These are phyloP conservation scores for Rutstroemia sp. DNA, from an alignment of 2,329 filamentous ascomycete genomes.

Conservation along the genomic window DNA sequence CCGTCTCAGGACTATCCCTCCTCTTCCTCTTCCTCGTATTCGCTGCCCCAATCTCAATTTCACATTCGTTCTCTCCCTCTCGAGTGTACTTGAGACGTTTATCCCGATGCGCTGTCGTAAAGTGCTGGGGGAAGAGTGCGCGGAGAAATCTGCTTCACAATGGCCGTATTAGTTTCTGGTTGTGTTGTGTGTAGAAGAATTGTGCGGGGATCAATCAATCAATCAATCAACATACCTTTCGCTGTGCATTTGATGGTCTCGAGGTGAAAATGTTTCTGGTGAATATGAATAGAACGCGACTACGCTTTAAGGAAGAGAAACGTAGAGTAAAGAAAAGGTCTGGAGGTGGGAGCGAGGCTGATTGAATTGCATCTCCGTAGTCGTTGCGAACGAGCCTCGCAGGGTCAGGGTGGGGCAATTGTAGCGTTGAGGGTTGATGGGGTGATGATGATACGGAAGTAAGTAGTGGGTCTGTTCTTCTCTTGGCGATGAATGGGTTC, in stretches of 20 bases:
- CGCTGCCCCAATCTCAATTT: not conserved
- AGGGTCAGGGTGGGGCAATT: not conserved
- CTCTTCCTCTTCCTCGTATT: not conserved
- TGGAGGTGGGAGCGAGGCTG: too few species aligned
- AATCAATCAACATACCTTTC: not conserved
- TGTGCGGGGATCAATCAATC: not conserved
- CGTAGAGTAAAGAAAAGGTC: too few species aligned
- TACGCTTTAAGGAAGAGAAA: not conserved
- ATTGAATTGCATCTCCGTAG: too few species aligned
- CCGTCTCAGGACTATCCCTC: not conserved
- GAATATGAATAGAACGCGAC: too few species aligned
- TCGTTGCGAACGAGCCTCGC: not conserved
- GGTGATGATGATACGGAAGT: too few species aligned
- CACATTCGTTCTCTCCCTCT: not conserved
- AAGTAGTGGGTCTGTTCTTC: too few species aligned
- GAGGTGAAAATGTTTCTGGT: too few species aligned
- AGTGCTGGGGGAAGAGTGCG: constrained; percentile 6
- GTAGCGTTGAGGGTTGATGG: too few species aligned
- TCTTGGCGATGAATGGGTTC: too few species aligned
- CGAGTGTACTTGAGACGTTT: constrained; percentile 1
- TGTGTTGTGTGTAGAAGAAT: not conserved
- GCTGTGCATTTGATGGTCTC: not conserved
- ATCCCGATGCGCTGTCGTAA: not conserved
- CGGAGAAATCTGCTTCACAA: constrained; percentile 1
- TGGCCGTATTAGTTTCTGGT: not conserved